Evolutionary conservation across 257 asterid genomes (phyloP).

Genomic region (Galeopsis tetrahit): DNA sequence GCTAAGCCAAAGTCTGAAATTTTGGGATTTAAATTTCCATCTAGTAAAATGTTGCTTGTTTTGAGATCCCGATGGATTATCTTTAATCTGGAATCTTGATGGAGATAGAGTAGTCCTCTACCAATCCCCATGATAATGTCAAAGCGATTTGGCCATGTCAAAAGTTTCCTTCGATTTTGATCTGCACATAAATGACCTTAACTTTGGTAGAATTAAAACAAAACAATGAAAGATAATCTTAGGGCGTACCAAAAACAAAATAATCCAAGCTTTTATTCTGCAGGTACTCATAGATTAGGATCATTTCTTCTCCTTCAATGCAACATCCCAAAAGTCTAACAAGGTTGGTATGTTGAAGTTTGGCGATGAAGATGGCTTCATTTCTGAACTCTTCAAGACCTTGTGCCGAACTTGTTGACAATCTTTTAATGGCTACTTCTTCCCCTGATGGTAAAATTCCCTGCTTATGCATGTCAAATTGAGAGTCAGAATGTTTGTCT

Average conservation of each 20-base stretch:
- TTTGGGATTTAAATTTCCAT: slow-evolving; percentile 38
- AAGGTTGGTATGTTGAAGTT: slow-evolving; percentile 54
- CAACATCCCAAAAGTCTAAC: slow-evolving; percentile 33
- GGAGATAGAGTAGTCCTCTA: slow-evolving; percentile 48
- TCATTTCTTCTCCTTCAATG: too few species aligned
- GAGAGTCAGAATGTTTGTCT: neutral
- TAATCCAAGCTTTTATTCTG: too few species aligned
- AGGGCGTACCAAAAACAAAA: neutral
- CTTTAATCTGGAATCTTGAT: slow-evolving; percentile 49
- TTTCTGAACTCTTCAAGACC: slow-evolving; percentile 35
- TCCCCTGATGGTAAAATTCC: too few species aligned
- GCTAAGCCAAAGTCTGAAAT: slow-evolving; percentile 50
- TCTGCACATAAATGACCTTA: slow-evolving; percentile 6
- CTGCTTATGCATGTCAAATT: neutral
- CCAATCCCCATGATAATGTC: slow-evolving; percentile 44
- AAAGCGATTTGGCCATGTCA: slow-evolving; percentile 19
- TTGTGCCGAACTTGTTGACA: too few species aligned
- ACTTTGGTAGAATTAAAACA: neutral
- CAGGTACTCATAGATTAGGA: too few species aligned
- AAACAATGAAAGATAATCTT: neutral
- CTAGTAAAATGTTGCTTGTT: too few species aligned
- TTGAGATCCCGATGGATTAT: too few species aligned
- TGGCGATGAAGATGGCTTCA: slow-evolving; percentile 41
- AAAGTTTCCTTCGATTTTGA: neutral
- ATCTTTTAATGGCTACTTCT: slow-evolving; percentile 26